Percentiles rank a stretch among this genome's conserved stretches.
phyloP scores from a whole-genome alignment of 2,329 filamentous ascomycete genomes.

The Periconia sp. region DNA sequence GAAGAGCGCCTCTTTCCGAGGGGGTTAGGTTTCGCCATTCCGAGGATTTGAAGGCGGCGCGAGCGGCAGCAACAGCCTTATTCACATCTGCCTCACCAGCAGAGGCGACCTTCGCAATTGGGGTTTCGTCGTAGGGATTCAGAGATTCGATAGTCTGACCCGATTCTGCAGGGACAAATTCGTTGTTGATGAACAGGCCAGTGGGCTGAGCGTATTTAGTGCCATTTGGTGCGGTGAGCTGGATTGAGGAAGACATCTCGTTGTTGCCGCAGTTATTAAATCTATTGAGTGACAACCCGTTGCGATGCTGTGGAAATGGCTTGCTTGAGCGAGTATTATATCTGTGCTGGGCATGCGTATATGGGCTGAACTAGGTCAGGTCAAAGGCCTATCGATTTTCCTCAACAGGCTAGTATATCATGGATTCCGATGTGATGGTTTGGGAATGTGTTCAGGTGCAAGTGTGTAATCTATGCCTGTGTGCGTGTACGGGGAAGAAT shows the following conservation, averaged over 20 bases:
- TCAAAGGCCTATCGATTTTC: too few species aligned
- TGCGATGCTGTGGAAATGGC: not conserved
- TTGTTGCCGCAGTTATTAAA: not conserved
- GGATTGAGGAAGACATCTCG: constrained; percentile 12
- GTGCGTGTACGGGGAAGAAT: too few species aligned
- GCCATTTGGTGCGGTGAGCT: constrained; percentile 44
- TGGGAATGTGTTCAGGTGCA: too few species aligned
- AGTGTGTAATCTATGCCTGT: too few species aligned
- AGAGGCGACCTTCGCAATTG: constrained; percentile 71
- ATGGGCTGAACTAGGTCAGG: too few species aligned
- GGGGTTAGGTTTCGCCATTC: constrained; percentile 13
- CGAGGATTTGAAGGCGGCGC: constrained; percentile 14
- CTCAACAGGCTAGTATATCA: too few species aligned
- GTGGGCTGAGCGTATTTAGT: constrained; percentile 37
- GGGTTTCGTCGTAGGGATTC: constrained; percentile 71
- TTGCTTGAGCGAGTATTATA: too few species aligned
- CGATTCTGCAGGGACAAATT: constrained; percentile 69
- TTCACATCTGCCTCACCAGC: constrained; percentile 69
- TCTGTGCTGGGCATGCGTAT: too few species aligned
- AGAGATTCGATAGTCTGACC: constrained; percentile 66
- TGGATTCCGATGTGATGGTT: too few species aligned
- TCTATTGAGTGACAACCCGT: not conserved
- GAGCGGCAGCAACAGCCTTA: constrained; percentile 58
- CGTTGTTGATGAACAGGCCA: constrained; percentile 85
- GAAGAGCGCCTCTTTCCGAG: constrained; percentile 11